Conservation (phyloP, 2,329 filamentous ascomycete genomes). For the Didymosphaeria variabile region DNA sequence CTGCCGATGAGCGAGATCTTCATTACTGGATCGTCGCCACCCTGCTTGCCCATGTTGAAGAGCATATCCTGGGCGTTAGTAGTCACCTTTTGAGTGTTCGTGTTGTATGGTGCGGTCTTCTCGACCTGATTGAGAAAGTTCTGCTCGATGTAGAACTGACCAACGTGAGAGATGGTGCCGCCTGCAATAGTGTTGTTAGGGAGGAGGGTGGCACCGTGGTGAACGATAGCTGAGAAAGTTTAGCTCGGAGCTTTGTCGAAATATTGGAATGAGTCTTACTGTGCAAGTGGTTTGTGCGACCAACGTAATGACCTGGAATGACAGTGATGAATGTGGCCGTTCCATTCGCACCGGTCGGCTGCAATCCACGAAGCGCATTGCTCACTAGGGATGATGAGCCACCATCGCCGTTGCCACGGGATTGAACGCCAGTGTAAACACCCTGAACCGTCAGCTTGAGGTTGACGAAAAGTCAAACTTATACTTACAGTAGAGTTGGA, state of each 20-base stretch:
- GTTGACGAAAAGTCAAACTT: neutral
- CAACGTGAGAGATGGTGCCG: slow-evolving; percentile 65
- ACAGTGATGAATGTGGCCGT: slow-evolving; percentile 60
- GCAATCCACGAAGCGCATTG: slow-evolving; percentile 59
- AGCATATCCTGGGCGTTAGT: slow-evolving; percentile 62
- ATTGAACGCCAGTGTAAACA: slow-evolving; percentile 59
- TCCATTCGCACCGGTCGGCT: slow-evolving; percentile 57
- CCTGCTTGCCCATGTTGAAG: slow-evolving; percentile 57
- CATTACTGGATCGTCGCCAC: slow-evolving; percentile 64
- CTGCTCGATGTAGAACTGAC: slow-evolving; percentile 72
- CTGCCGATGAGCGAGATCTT: slow-evolving; percentile 66
- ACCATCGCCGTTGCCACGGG: slow-evolving; percentile 45
- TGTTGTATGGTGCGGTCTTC: slow-evolving; percentile 55
- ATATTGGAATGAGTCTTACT: slow-evolving; percentile 26
- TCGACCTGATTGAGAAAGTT: slow-evolving; percentile 64
- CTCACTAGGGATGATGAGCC: slow-evolving; percentile 35
- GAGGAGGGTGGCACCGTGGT: slow-evolving; percentile 51
- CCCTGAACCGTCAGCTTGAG: slow-evolving; percentile 40
- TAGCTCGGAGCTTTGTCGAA: slow-evolving; percentile 8
- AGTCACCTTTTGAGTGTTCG: slow-evolving; percentile 55
- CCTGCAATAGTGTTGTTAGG: slow-evolving; percentile 62
- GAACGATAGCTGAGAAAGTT: slow-evolving; percentile 40
- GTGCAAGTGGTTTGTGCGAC: slow-evolving; percentile 44
- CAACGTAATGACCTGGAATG: slow-evolving; percentile 55
- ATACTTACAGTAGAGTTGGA: slow-evolving; percentile 34